These are phyloP conservation scores for Didymella segeticola DNA, from an alignment of 2,329 filamentous ascomycete species.

Conservation along the genomic window DNA sequence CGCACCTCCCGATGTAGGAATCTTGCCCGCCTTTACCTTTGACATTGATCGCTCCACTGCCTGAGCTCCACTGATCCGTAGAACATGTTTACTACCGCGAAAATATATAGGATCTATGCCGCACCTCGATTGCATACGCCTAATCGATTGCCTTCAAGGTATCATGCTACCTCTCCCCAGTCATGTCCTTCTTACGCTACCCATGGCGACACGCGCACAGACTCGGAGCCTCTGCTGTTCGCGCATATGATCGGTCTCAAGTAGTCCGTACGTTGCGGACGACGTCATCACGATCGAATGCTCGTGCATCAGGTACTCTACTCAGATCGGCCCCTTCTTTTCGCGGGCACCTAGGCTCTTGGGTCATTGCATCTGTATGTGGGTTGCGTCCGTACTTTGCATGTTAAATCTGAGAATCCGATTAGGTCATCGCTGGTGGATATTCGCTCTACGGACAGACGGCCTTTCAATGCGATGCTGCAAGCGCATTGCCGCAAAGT, in stretches of 20 bases:
- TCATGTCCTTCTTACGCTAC: neutral
- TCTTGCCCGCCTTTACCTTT: neutral
- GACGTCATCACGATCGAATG: neutral
- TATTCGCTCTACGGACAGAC: slow-evolving; percentile 4
- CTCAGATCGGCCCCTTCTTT: neutral
- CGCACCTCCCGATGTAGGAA: neutral
- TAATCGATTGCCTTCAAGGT: neutral
- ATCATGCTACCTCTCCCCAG: neutral
- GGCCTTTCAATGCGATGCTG: slow-evolving; percentile 2
- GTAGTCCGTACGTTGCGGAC: neutral
- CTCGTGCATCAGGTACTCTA: neutral
- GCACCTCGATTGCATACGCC: neutral
- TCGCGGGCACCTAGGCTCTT: neutral
- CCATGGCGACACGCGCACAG: neutral
- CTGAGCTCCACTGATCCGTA: neutral
- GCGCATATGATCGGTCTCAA: neutral
- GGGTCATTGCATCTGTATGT: neutral
- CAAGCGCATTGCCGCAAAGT: neutral
- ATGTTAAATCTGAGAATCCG: neutral
- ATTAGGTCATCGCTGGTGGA: neutral
- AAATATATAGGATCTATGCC: neutral
- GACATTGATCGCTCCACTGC: neutral
- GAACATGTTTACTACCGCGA: neutral
- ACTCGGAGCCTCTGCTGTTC: neutral
- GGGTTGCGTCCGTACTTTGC: too few species aligned